phyloP scores from a whole-genome alignment of 75 land plant species.

The Cupressus sempervirens region DNA sequence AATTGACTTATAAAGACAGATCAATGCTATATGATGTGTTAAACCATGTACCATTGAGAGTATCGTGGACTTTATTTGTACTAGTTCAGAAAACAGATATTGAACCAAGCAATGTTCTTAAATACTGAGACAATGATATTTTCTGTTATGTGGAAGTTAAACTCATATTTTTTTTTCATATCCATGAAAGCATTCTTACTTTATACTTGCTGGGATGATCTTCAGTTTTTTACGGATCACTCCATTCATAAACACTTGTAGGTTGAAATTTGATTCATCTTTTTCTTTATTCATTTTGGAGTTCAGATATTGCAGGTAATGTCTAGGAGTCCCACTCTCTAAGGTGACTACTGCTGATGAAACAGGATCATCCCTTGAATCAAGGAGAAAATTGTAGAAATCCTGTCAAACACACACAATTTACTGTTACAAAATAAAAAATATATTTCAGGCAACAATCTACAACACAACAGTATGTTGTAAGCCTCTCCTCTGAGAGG shows the following conservation, averaged over 20 bases:
- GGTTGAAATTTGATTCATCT: constrained; percentile 18
- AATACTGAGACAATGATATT: neutral
- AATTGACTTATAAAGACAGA: neutral
- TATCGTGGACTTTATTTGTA: neutral
- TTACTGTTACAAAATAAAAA: neutral
- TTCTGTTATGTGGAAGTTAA: neutral
- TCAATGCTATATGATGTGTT: neutral
- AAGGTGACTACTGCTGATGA: constrained; percentile 7
- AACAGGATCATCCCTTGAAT: constrained; percentile 18
- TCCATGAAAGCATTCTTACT: constrained; percentile 24
- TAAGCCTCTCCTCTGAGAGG: too few species aligned
- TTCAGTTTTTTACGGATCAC: constrained; percentile 61
- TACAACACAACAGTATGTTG: too few species aligned
- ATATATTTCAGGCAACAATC: too few species aligned
- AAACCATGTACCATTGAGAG: neutral
- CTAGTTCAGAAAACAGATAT: neutral
- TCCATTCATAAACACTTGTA: constrained; percentile 64
- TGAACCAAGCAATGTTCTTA: neutral
- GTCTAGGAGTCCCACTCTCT: constrained; percentile 10
- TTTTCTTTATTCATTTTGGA: constrained; percentile 13
- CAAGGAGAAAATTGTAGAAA: constrained; percentile 70
- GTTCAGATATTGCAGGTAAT: constrained; percentile 30
- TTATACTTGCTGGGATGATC: constrained; percentile 55
- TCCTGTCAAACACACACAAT: constrained; percentile 36
- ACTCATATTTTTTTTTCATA: neutral